Base-by-base conservation (phyloP, 169 alveolate genomes). In the Theileria parva region DNA sequence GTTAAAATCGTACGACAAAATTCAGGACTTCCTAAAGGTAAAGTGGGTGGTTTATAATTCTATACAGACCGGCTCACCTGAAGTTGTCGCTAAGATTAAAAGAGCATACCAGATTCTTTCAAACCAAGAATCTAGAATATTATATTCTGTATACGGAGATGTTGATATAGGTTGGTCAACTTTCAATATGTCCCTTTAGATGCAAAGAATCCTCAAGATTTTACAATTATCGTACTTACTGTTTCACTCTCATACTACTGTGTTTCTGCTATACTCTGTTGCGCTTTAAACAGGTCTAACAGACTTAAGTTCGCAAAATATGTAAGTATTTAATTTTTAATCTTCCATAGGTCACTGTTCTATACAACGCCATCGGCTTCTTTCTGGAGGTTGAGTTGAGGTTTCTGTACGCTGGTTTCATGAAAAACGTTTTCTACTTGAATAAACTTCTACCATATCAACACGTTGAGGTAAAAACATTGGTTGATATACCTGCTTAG, bases 371-470 rank as follows among this genome's bases (percentile, higher is more conserved):
- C 1, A 61, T 81, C 5, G 79, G 85, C 9, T 81, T 81, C 48
- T 77, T 80, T 9, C 74, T 81, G n/a, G 88, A 81, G 30, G 74
- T 81, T 59, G 88, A 81, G 71, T 57, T 61, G 60, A 51, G 88
- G 12, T 81, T 81, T 59, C 37, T 81, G 34, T 32, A 21, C 11
- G 53, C 23, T 25, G 4, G 57, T 13, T 8, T 67, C 15, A 59
- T 81, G 68, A 68, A 53, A 44, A 4, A 50, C 44, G 19, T 81
- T 13, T 74, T 21, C 77, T 81, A 74, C 79, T 30, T 81, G 69
- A 74, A 81, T 48, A 27, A 28, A 39, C 73, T 81, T 69, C 79
- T 81, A 28, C 88, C 88, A 34, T 81, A 53, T 77, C 88, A 81
- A 63, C 77, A 60, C 15, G 53, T 74, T 19, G 63, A 15, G 77